A percentile compares a stretch with the other conserved stretches of the same genome.
phyloP scores from a whole-genome alignment of 257 asterid genomes.

The Gentiana dahurica region DNA sequence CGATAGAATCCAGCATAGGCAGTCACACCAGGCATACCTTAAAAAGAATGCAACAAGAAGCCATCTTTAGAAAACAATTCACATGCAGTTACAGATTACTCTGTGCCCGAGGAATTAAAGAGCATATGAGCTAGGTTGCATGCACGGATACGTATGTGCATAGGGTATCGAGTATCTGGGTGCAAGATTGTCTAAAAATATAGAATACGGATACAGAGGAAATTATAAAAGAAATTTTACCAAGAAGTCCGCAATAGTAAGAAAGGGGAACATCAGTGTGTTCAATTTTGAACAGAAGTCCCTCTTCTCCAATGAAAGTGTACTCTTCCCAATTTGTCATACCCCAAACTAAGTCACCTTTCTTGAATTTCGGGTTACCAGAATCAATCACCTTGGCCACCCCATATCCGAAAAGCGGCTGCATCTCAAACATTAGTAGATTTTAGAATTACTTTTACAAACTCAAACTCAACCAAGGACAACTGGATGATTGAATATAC shows the following conservation, averaged over 20 bases:
- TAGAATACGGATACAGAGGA: too few species aligned
- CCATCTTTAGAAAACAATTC: neutral
- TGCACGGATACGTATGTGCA: too few species aligned
- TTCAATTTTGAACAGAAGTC: too few species aligned
- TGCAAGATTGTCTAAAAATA: neutral
- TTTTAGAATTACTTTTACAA: slow-evolving; percentile 4
- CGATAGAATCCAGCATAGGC: slow-evolving; percentile 14
- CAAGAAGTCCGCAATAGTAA: slow-evolving; percentile 5
- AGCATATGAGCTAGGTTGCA: too few species aligned
- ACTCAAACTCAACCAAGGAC: slow-evolving; percentile 12
- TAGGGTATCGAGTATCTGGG: too few species aligned
- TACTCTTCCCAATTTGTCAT: slow-evolving; percentile 17
- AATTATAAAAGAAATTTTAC: too few species aligned
- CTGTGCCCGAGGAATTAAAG: neutral
- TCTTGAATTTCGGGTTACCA: slow-evolving; percentile 1
- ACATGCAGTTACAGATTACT: neutral
- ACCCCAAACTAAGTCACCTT: slow-evolving; percentile 19
- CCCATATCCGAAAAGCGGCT: neutral
- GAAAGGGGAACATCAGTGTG: neutral
- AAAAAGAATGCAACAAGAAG: neutral
- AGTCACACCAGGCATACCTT: slow-evolving; percentile 18
- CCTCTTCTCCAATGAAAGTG: slow-evolving; percentile 4
- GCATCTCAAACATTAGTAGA: too few species aligned
- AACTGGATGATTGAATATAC: slow-evolving; percentile 1
- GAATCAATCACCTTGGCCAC: too few species aligned